These are phyloP conservation scores for Talaromyces sp. DNA, from an alignment of 2,329 filamentous ascomycete genomes.

Conservation along the genomic window DNA sequence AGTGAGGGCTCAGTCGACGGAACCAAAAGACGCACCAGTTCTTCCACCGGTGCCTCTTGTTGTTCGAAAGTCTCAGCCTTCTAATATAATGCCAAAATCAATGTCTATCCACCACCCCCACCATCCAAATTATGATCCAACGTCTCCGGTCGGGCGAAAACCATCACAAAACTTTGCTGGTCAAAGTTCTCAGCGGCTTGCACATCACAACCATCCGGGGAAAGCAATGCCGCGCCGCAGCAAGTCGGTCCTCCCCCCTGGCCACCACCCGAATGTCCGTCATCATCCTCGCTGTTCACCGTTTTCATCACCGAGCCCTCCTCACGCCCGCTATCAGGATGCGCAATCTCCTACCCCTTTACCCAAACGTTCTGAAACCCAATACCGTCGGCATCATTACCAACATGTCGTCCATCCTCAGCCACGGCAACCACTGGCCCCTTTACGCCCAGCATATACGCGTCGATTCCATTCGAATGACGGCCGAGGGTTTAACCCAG, in stretches of 20 bases:
- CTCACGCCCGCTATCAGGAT: not conserved
- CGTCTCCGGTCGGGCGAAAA: constrained; percentile 13
- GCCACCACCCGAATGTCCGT: not conserved
- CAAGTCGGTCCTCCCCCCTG: not conserved
- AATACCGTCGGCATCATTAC: constrained; percentile 2
- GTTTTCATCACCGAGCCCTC: not conserved
- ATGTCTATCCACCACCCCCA: constrained; percentile 22
- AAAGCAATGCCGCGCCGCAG: not conserved
- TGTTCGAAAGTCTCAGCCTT: constrained; percentile 22
- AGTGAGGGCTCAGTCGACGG: constrained; percentile 15
- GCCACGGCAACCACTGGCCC: not conserved
- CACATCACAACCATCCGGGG: not conserved
- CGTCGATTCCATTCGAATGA: constrained; percentile 12
- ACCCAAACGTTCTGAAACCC: not conserved
- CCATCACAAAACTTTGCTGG: not conserved
- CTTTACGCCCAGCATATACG: constrained; percentile 3
- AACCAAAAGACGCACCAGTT: constrained; percentile 31
- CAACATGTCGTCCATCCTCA: constrained; percentile 3
- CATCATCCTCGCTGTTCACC: not conserved
- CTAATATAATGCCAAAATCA: constrained; percentile 13
- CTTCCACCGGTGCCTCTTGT: constrained; percentile 21
- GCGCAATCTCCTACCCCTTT: not conserved
- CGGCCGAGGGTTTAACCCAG: constrained; percentile 17
- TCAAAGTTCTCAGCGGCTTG: not conserved
- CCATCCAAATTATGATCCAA: constrained; percentile 21